Percentiles rank a stretch among this genome's conserved stretches.
Conservation (phyloP, 2,329 filamentous ascomycete genomes). For the Fusarium nematophilum region DNA sequence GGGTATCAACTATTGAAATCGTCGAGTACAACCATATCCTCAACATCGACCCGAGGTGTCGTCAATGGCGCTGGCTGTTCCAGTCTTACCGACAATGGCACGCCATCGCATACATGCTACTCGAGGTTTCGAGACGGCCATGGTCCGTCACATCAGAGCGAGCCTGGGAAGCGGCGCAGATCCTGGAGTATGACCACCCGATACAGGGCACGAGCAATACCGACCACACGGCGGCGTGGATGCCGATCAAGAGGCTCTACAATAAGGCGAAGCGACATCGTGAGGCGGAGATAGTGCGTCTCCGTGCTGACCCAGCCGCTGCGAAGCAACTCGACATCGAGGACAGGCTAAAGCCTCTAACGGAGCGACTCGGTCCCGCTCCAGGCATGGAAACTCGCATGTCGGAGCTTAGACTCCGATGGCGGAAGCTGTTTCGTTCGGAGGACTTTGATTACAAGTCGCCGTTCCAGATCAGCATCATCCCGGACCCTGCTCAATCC, state of each 20-base stretch:
- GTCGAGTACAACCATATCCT: conserved; percentile 36
- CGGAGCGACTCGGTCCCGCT: conserved; percentile 32
- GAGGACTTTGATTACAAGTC: conserved; percentile 9
- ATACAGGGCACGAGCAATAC: conserved; percentile 21
- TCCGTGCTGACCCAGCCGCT: conserved; percentile 29
- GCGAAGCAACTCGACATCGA: conserved; percentile 29
- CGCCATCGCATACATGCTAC: conserved; percentile 34
- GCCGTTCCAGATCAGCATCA: conserved; percentile 13
- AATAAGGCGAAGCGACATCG: conserved; percentile 31
- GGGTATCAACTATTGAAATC: conserved; percentile 37
- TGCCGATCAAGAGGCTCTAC: conserved; percentile 33
- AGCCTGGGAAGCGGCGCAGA: conserved; percentile 36
- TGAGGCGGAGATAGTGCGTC: conserved; percentile 21
- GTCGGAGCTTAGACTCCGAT: conserved; percentile 28
- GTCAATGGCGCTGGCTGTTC: conserved; percentile 36
- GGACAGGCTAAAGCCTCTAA: conserved; percentile 31
- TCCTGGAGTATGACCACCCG: conserved; percentile 35
- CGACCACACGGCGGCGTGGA: conserved; percentile 35
- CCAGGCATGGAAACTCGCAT: conserved; percentile 36
- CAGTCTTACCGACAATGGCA: conserved; percentile 34
- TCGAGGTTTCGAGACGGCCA: conserved; percentile 28
- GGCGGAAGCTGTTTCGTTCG: conserved; percentile 33
- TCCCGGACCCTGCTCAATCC: conserved; percentile 2
- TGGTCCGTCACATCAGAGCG: conserved; percentile 33
- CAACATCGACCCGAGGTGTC: conserved; percentile 29